These are phyloP conservation scores for Basidioascus undulatus DNA, from an alignment of 768 basidiomycete genomes.

Conservation along the genomic window DNA sequence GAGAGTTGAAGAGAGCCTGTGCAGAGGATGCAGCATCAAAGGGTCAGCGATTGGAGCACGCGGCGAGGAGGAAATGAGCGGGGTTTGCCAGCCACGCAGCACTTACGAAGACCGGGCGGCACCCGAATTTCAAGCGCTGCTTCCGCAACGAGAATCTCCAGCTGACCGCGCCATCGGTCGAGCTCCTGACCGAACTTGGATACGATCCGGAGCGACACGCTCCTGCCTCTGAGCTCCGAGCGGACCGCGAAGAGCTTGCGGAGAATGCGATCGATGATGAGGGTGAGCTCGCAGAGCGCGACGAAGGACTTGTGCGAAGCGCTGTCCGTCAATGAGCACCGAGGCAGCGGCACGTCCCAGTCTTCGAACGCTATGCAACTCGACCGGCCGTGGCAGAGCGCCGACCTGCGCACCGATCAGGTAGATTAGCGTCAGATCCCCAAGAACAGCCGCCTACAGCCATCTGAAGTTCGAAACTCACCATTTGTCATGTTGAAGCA, in stretches of 20 bases:
- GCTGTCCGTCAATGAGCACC: not conserved
- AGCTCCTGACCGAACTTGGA: too few species aligned
- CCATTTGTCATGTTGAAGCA: conserved; percentile 7
- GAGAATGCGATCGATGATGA: conserved; percentile 4
- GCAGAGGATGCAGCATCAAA: too few species aligned
- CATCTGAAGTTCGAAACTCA: too few species aligned
- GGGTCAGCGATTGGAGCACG: not conserved
- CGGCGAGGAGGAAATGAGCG: too few species aligned
- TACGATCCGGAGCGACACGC: not conserved
- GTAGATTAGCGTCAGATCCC: too few species aligned
- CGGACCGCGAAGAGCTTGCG: not conserved
- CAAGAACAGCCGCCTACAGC: too few species aligned
- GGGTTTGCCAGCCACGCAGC: too few species aligned
- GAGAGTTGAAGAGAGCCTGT: conserved; percentile 1
- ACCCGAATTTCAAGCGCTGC: not conserved
- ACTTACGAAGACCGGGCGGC: too few species aligned
- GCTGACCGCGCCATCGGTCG: not conserved
- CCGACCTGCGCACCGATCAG: too few species aligned
- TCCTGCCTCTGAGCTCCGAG: not conserved
- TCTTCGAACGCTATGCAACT: not conserved
- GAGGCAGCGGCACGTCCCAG: conserved; percentile 1
- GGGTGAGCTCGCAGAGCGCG: conserved; percentile 2
- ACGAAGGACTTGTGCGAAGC: conserved; percentile 5
- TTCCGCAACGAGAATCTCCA: not conserved
- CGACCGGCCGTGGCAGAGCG: not conserved